These are phyloP conservation scores for Rubroboletus satanas DNA, from an alignment of 768 basidiomycete genomes.

Conservation along the genomic window DNA sequence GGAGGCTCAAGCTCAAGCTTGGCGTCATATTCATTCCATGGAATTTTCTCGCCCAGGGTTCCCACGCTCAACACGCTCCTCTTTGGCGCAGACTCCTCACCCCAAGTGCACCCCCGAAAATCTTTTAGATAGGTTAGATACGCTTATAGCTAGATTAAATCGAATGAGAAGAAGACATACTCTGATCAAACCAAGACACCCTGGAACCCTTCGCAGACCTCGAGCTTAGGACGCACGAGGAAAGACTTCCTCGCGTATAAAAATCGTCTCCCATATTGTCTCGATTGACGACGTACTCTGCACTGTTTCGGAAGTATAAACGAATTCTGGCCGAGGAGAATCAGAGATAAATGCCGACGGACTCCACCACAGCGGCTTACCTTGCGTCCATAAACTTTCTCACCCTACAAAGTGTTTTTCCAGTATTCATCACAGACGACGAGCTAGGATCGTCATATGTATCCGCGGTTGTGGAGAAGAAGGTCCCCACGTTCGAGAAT, in stretches of 20 bases:
- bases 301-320: not conserved
- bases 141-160: too few species aligned
- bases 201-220: too few species aligned
- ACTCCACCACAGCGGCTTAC: not conserved
- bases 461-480: not conserved
- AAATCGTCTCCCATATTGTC: not conserved
- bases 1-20: not conserved
- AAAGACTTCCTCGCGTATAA: not conserved
- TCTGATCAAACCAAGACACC: too few species aligned
- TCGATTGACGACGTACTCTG: conserved; percentile 1
- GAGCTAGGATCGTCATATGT: not conserved
- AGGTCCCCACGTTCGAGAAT: not conserved
- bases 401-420: not conserved
- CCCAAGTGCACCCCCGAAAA: too few species aligned
- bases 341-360: not conserved
- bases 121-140: too few species aligned
- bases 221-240: too few species aligned
- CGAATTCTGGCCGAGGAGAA: not conserved
- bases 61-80: too few species aligned
- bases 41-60: conserved; percentile 3
- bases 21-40: not conserved
- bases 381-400: not conserved
- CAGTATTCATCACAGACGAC: not conserved
- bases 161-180: too few species aligned
- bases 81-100: too few species aligned